Evolutionary conservation across 1,284 basidiomycete genomes (phyloP).

Genomic region (Trichosporon sp.): DNA sequence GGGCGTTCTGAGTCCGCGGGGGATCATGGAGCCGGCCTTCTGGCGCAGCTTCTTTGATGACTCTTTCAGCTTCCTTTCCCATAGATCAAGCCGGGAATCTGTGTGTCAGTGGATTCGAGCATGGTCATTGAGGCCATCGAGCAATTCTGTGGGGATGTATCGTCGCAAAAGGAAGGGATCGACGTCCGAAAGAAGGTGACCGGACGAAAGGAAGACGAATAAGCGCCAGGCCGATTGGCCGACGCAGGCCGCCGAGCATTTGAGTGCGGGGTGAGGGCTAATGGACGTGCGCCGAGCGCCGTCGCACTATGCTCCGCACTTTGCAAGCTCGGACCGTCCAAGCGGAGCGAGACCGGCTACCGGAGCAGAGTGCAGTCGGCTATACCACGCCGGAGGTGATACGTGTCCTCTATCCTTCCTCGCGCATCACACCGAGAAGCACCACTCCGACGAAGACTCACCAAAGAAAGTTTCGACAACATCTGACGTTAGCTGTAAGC

Average conservation of each 20-base stretch:
- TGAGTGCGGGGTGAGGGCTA: too few species aligned
- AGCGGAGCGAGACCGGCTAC: too few species aligned
- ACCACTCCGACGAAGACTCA: constrained; percentile 9
- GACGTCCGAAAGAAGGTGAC: too few species aligned
- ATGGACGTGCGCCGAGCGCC: background rate
- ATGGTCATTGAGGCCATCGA: background rate
- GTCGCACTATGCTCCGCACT: too few species aligned
- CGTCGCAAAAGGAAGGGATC: too few species aligned
- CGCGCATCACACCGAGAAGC: background rate
- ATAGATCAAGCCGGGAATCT: constrained; percentile 81
- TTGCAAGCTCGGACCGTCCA: too few species aligned
- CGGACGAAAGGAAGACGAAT: too few species aligned
- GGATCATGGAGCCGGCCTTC: constrained; percentile 64
- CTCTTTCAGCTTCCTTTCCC: constrained; percentile 78
- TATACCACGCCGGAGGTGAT: too few species aligned
- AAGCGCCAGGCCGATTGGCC: too few species aligned
- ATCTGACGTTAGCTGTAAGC: constrained; percentile 24
- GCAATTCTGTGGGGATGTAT: background rate
- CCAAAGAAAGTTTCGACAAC: constrained; percentile 49
- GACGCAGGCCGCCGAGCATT: background rate
- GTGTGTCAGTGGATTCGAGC: background rate
- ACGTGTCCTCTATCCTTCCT: background rate
- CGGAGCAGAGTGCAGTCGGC: too few species aligned
- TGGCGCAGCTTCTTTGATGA: constrained; percentile 74
- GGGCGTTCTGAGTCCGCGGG: constrained; percentile 51